Base-by-base conservation (phyloP, 306 rosid species). In the Lathyrus oleraceus region DNA sequence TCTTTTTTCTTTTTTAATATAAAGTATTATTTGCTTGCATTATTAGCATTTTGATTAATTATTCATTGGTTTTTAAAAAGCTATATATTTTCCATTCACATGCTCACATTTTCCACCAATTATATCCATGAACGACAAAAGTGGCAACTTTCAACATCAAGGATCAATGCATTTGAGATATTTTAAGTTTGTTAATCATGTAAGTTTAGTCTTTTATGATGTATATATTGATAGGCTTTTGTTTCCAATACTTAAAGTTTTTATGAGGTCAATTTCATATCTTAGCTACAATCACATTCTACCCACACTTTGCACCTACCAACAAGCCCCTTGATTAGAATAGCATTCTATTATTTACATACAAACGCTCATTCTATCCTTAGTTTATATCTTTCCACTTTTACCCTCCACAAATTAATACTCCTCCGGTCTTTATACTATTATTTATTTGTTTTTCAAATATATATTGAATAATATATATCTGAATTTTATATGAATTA, bases 31-130 rank as follows among this genome's bases (percentile, higher is more conserved):
- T 62, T 62, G 51, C 6, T 62, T 62, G 12, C 19, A 47, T 49
- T 72, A 47, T 49, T 72, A 47, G 10, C 65, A 27, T 60, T 76
- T 6, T 43, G 5, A 64, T 38, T 48, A 59, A 67, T 48, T 78
- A 36, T 72, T 72, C 14, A 42, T 73, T 7, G 58, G 27, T 67
- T 78, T 72, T 30, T 0, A 19, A 14, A 72, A 60, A 67, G 7
- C 62, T 56, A 67, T 69, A 35, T 70, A 16, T 60, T 73, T 74
- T 51, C 73, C 77, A 74, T 72, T 73, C 71, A 30, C 71, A 27
- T 72, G 44, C 67, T 73, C 71, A 76, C 79, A 80, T 71, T 71
- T 82, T 49, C 69, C 48, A 53, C 81, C 73, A 74, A 67, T 77
- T 52, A 77, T 67, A 71, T 32, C 38, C 38, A 32, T 52, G 12